A percentile compares a stretch with the other conserved stretches of the same genome.
These are phyloP conservation scores for Hypericum androsaemum DNA, from an alignment of 345 rosid genomes.

Conservation along the genomic window DNA sequence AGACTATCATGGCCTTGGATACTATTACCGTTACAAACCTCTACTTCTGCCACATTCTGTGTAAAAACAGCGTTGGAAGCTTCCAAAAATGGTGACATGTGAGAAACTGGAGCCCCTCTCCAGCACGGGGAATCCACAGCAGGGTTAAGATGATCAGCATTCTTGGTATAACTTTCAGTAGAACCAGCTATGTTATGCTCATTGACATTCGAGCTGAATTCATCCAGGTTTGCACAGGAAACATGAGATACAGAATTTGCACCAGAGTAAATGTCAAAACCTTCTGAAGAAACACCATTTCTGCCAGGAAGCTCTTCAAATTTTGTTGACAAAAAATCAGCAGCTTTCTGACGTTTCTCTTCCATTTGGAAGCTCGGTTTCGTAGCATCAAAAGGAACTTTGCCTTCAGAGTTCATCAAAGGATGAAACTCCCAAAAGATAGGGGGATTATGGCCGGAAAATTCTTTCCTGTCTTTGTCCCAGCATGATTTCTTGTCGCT, in stretches of 20 bases:
- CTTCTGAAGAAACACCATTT: slow-evolving; percentile 20
- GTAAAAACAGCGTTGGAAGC: slow-evolving; percentile 17
- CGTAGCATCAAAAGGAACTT: slow-evolving; percentile 27
- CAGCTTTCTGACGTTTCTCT: slow-evolving; percentile 20
- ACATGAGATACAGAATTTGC: slow-evolving; percentile 20
- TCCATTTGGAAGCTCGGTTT: slow-evolving; percentile 22
- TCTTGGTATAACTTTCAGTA: slow-evolving; percentile 31
- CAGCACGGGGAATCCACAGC: slow-evolving; percentile 52
- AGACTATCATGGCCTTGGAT: slow-evolving; percentile 24
- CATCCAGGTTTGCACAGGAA: slow-evolving; percentile 26
- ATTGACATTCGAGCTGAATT: slow-evolving; percentile 25
- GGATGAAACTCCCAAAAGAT: slow-evolving; percentile 26
- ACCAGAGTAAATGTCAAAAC: slow-evolving; percentile 11
- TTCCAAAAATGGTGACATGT: slow-evolving; percentile 20
- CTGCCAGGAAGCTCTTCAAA: slow-evolving; percentile 15
- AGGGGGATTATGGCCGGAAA: slow-evolving; percentile 10
- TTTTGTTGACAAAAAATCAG: slow-evolving; percentile 14
- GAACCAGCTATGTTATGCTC: slow-evolving; percentile 21
- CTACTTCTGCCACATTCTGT: slow-evolving; percentile 23
- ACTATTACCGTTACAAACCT: slow-evolving; percentile 26
- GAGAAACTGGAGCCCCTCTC: slow-evolving; percentile 37
- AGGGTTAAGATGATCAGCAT: slow-evolving; percentile 30
- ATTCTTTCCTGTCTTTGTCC: slow-evolving; percentile 12
- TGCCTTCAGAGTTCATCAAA: slow-evolving; percentile 16
- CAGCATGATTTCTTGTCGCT: slow-evolving; percentile 8